Percentiles rank a stretch among this genome's conserved stretches.
phyloP scores from a whole-genome alignment of 1,284 basidiomycete species.

The Rhodotorula glutinis region DNA sequence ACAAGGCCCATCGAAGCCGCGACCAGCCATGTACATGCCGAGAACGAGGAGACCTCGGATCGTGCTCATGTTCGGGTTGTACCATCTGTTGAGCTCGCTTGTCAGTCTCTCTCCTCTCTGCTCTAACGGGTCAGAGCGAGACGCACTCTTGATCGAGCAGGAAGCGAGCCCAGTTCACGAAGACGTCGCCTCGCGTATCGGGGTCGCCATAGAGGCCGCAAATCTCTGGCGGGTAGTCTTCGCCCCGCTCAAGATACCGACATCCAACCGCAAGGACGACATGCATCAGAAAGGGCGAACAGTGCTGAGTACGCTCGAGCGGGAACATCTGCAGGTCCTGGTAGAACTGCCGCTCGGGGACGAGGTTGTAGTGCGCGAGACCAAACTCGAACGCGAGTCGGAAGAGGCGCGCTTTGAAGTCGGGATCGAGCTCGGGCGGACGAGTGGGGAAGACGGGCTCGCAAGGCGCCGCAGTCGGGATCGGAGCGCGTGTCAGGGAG shows the following conservation, averaged over 20 bases:
- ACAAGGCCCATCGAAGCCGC: conserved; percentile 37
- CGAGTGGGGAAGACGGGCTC: conserved; percentile 28
- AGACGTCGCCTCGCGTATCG: conserved; percentile 30
- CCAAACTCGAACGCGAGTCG: conserved; percentile 35
- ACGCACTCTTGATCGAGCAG: conserved; percentile 31
- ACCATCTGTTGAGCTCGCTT: neutral
- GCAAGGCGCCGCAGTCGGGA: conserved; percentile 28
- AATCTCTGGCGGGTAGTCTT: conserved; percentile 26
- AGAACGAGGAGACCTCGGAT: conserved; percentile 31
- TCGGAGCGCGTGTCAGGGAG: conserved; percentile 37
- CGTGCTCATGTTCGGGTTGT: conserved; percentile 20
- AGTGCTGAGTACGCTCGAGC: conserved; percentile 33
- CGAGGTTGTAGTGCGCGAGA: conserved; percentile 35
- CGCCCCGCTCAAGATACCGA: conserved; percentile 32
- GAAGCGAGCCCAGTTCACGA: conserved; percentile 29
- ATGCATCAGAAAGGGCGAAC: conserved; percentile 36
- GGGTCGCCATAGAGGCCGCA: conserved; percentile 30
- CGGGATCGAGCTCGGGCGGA: conserved; percentile 30
- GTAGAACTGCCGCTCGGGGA: conserved; percentile 33
- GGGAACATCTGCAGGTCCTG: conserved; percentile 29
- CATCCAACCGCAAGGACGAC: conserved; percentile 33
- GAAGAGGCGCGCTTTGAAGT: conserved; percentile 30
- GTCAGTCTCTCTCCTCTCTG: neutral
- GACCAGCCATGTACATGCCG: conserved; percentile 24
- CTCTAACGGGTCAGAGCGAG: accelerated